phyloP scores from a whole-genome alignment of 768 basidiomycete genomes.

The Cystobasidium onofrii region DNA sequence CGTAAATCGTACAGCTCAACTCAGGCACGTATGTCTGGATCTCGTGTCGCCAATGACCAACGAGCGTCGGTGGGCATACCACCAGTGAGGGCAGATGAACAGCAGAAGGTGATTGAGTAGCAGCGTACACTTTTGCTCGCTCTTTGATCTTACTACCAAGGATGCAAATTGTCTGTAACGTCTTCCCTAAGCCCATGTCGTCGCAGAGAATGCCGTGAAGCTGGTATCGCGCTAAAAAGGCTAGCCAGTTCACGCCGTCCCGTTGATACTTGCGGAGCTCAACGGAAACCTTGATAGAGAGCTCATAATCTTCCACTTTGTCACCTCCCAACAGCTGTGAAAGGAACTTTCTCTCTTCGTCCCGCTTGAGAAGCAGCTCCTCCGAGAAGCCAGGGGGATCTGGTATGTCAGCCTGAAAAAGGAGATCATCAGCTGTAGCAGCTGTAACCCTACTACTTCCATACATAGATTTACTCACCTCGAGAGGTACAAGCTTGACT shows the following conservation, averaged over 20 bases:
- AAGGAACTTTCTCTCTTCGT: slow-evolving; percentile 81
- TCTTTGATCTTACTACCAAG: slow-evolving; percentile 88
- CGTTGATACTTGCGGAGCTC: slow-evolving; percentile 95
- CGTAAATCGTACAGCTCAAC: slow-evolving; percentile 75
- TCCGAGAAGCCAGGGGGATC: slow-evolving; percentile 87
- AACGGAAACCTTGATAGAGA: slow-evolving; percentile 82
- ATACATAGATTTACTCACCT: slow-evolving; percentile 62
- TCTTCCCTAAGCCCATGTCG: slow-evolving; percentile 80
- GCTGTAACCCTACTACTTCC: no score
- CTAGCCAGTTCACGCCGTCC: slow-evolving; percentile 97
- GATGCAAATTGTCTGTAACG: slow-evolving; percentile 93
- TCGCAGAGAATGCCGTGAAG: slow-evolving; percentile 96
- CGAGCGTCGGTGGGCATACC: slow-evolving; percentile 91
- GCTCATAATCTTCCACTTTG: slow-evolving; percentile 80
- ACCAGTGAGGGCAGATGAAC: slow-evolving; percentile 88
- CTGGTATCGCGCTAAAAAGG: slow-evolving; percentile 95
- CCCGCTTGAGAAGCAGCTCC: slow-evolving; percentile 73
- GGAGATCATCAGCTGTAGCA: not conserved
- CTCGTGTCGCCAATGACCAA: slow-evolving; percentile 99
- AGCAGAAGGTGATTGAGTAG: slow-evolving; percentile 63
- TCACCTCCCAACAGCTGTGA: slow-evolving; percentile 87
- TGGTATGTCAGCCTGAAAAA: slow-evolving; percentile 76
- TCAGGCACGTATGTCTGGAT: slow-evolving; percentile 83
- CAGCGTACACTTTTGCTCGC: slow-evolving; percentile 60
- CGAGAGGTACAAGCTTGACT: slow-evolving; percentile 96